These are phyloP conservation scores for Rubroboletus pulcherrimus DNA, from an alignment of 768 basidiomycete genomes.

Conservation along the genomic window DNA sequence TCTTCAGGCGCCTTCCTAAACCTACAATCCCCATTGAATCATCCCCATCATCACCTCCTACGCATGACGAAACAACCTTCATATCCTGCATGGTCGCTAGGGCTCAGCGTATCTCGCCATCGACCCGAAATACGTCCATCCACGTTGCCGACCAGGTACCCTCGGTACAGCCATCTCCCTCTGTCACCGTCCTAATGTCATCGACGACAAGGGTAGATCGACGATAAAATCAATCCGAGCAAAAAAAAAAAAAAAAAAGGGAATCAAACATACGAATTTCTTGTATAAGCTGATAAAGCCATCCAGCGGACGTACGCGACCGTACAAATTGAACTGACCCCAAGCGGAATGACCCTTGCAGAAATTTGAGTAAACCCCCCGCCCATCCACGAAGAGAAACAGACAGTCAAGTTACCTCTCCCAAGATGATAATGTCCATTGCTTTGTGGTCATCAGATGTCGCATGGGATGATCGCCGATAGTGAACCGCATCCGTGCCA, in stretches of 20 bases:
- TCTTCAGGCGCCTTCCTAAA: neutral
- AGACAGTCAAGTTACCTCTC: conserved; percentile 49
- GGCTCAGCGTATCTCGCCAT: conserved; percentile 83
- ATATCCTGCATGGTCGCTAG: conserved; percentile 60
- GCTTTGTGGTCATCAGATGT: conserved; percentile 30
- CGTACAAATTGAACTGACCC: conserved; percentile 80
- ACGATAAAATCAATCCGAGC: neutral
- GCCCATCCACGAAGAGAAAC: neutral
- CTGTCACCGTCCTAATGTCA: conserved; percentile 57
- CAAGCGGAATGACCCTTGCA: conserved; percentile 86
- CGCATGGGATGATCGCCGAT: conserved; percentile 26
- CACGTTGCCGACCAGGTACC: conserved; percentile 68
- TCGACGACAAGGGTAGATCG: neutral
- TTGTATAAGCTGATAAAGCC: conserved; percentile 81
- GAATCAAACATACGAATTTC: conserved; percentile 60
- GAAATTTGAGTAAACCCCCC: conserved; percentile 5
- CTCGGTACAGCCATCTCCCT: conserved; percentile 83
- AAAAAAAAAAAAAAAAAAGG: neutral
- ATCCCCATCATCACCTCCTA: conserved; percentile 44
- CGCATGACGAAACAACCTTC: conserved; percentile 85
- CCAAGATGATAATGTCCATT: conserved; percentile 63
- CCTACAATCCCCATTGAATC: neutral
- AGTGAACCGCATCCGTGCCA: conserved; percentile 29
- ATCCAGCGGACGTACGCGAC: conserved; percentile 77
- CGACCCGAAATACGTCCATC: conserved; percentile 75